Base-by-base conservation (phyloP, 2,329 filamentous ascomycete species). In the Dactylellina parvicollis region DNA sequence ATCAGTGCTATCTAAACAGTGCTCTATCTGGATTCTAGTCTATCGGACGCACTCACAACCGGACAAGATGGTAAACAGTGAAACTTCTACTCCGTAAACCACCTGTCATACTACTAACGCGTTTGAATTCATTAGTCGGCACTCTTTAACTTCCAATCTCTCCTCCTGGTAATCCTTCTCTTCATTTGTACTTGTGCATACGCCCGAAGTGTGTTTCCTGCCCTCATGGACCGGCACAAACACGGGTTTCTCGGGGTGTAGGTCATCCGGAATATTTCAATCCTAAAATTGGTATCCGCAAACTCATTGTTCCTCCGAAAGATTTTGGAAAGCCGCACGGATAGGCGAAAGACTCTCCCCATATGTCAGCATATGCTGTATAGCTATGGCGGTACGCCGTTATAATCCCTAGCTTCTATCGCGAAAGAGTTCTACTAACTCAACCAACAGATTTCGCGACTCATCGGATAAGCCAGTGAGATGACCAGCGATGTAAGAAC, bases 121-220 rank as follows among this genome's bases (percentile, higher is more conserved):
- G 5, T 30, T n/a, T 22, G 30, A 57, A 50, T 20, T 56, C 57
- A 56, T 50, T 24, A 97, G 95, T 91, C 95, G 71, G 95, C 95
- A 62, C 90, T 99, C 79, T 97, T 99, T 89, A 98, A 98, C 84
- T 98, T 99, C 85, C 92, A 97, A 82, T 96, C 92, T 70, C 90
- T 98, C 77, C 87, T 99, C 78, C 88, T 98, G 78, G 94, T 97
- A 77, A 88, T 99, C 79, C 88, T 99, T 56, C 90, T 99, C 77
- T 88, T 96, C 77, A 96, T 98, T 80, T 99, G 95, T 86, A 97
- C 95, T 66, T 93, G 91, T 82, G 89, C 95, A 75, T 98, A 99
- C 83, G 87, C 92, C 65, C 95, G 98, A 84, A 90, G 91, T 78
- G 88, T 96, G 75, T 91, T 95, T 79, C 94, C 95, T 0, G 86